Percentiles rank a stretch among this genome's conserved stretches.
These are phyloP conservation scores for Thermoascus crustaceus DNA, from an alignment of 2,329 filamentous ascomycete species.

Conservation along the genomic window DNA sequence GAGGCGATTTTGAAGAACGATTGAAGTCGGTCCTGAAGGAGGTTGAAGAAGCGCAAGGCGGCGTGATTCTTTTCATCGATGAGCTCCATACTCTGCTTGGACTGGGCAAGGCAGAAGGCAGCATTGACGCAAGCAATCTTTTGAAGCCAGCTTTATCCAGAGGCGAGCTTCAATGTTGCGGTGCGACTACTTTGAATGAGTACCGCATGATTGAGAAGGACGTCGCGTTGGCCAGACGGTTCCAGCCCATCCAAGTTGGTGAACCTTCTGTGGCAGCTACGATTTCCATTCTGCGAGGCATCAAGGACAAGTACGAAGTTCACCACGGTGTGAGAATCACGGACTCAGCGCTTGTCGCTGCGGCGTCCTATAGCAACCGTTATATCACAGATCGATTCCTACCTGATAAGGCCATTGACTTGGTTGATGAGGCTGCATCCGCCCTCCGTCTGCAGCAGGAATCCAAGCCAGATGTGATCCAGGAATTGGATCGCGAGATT, in stretches of 20 bases:
- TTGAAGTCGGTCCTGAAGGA: slow-evolving; percentile 86
- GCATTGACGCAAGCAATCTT: slow-evolving; percentile 91
- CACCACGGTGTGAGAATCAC: slow-evolving; percentile 95
- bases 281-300: slow-evolving; percentile 88
- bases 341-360: slow-evolving; percentile 82
- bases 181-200: slow-evolving; percentile 86
- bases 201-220: slow-evolving; percentile 95
- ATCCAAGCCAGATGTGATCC: slow-evolving; percentile 91
- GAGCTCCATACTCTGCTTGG: slow-evolving; percentile 88
- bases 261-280: slow-evolving; percentile 89
- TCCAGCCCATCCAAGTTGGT: slow-evolving; percentile 89
- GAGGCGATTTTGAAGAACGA: slow-evolving; percentile 92
- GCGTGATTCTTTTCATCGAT: slow-evolving; percentile 90
- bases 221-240: slow-evolving; percentile 80
- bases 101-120: slow-evolving; percentile 89
- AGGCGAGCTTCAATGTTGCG: slow-evolving; percentile 89
- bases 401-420: slow-evolving; percentile 92
- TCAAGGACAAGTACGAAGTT: slow-evolving; percentile 96
- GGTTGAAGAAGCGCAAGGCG: slow-evolving; percentile 78
- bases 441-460: slow-evolving; percentile 88
- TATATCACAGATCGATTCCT: slow-evolving; percentile 96
- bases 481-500: slow-evolving; percentile 84
- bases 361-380: slow-evolving; percentile 84
- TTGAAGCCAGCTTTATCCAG: slow-evolving; percentile 88
- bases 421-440: slow-evolving; percentile 92